Evolutionary conservation across 108 stramenopile genomes (phyloP), one percentile per base, ranked within the genome.

Genomic region (Pinguiococcus pyrenoidosus): DNA sequence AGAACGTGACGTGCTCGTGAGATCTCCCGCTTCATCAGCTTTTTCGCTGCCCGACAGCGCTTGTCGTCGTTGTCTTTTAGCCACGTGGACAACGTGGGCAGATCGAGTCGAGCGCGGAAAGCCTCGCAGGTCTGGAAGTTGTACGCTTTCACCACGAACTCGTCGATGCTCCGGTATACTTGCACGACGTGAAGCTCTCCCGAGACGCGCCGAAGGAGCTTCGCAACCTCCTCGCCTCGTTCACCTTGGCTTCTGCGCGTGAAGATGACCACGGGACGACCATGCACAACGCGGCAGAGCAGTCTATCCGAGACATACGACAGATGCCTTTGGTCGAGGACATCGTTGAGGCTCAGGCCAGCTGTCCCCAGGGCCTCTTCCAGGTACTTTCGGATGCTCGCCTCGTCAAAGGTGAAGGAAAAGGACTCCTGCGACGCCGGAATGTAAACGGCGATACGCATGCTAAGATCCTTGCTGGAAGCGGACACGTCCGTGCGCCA

Each of bases 261-360:
- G 48, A 73, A 65, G 20, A 65, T 53, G 30, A 73, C 66, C 18
- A 65, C 56, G n/a, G 63, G 64, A 8, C 49, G 33, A 2, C 42
- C 52, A 6, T 62, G 48, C 13, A 58, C 60, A 23, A 60, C 35
- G 6, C 64, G 32, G 33, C 69, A 44, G 10, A 38, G 20, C 13
- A 56, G 20, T 8, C 55, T 44, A 10, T 45, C 44, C 14, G 27
- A 22, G 22, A 56, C 13, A 12, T n/a, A 1, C 16, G 14, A n/a
- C 10, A 56, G 12, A 18, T 25, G 32, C 1, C 10, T 4, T 1
- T 42, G 22, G 1, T 69, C 50, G 17, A 73, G 32, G 50, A 73
- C 69, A 51, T 73, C 72, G 32, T 60, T 32, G 53, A 49, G 51
- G 35, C 54, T 56, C 37, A 69, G 37, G 24, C 68, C 63, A 44